Base-by-base conservation (phyloP, 163 green algal genomes). In the Scenedesmus sp. region DNA sequence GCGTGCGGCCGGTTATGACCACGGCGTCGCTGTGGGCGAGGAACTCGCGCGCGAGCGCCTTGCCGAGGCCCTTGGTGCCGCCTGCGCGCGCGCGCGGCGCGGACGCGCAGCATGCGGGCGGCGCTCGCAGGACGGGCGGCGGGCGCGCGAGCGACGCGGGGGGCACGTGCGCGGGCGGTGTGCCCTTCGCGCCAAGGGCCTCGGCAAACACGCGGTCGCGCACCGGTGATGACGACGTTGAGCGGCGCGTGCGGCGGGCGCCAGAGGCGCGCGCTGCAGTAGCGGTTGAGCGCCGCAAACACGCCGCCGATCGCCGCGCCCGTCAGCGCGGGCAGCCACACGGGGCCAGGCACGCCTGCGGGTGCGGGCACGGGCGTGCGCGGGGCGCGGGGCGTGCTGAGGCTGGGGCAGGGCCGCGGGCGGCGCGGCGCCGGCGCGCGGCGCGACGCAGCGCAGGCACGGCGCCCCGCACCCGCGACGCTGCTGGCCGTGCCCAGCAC, bases 31-130 rank as follows among this genome's bases (percentile, higher is more conserved):
- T 89, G 3, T 60, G 63, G 4, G 57, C 17, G 51, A 95, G 83
- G 31, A 95, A 89, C 81, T 96, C 90, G 0, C 91, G 85, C 0
- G 91, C 92, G 33, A 96, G 80, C 2, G 91, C 91, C 73, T 94
- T 93, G 63, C 91, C 93, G 17, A 97, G 80, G 20, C 92, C 92
- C 2, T 78, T 80, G 11, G 69, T 88, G 56, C 86, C 85, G 36
- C 92, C 91, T 20, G 92, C 95, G 65, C 94, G 39, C 39, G n/a
- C n/a, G n/a, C n/a, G n/a, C n/a, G n/a, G n/a, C n/a, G n/a, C n/a
- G n/a, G n/a, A n/a, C n/a, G n/a, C n/a, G n/a, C n/a, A n/a, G n/a
- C n/a, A n/a, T n/a, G n/a, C n/a, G n/a, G n/a, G n/a, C n/a, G n/a
- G n/a, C n/a, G n/a, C n/a, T n/a, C n/a, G n/a, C n/a, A n/a, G n/a